These are phyloP conservation scores for Ettlia oleoabundans DNA, from an alignment of 139 green algal species.

Conservation along the genomic window DNA sequence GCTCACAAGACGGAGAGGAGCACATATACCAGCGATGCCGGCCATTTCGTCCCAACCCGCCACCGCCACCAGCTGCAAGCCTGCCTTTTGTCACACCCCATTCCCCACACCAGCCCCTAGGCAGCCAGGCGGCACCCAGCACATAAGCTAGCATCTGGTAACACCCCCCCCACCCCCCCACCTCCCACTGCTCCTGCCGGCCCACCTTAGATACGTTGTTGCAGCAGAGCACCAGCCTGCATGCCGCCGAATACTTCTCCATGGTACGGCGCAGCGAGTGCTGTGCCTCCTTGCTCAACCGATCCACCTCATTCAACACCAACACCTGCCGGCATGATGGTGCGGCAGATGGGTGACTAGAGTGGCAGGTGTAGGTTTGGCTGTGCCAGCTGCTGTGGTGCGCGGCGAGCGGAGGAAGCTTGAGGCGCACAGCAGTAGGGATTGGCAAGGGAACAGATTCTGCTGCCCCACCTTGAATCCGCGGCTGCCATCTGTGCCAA, in stretches of 20 bases:
- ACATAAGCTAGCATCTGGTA: neutral
- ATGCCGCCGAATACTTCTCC: conserved; percentile 96
- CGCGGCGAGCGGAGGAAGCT: too few species aligned
- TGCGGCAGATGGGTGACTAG: too few species aligned
- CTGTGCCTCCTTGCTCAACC: conserved; percentile 89
- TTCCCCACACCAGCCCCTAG: too few species aligned
- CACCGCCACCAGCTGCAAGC: too few species aligned
- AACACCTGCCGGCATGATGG: conserved; percentile 75
- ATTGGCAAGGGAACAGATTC: too few species aligned
- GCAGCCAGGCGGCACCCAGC: neutral
- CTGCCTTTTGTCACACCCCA: too few species aligned
- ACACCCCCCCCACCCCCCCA: neutral
- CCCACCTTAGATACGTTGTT: conserved; percentile 88
- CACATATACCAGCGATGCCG: neutral
- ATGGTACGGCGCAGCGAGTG: conserved; percentile 95
- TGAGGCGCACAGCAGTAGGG: neutral
- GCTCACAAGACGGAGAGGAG: neutral
- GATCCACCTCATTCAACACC: conserved; percentile 96
- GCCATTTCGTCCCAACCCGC: too few species aligned
- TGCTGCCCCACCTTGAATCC: conserved; percentile 37
- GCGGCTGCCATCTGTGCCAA: conserved; percentile 70
- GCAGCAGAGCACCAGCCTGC: conserved; percentile 89
- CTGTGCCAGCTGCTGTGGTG: too few species aligned
- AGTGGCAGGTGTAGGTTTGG: too few species aligned
- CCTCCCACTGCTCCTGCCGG: neutral